phyloP scores from a whole-genome alignment of 225 moss, liverwort and hornwort genomes.

The Polytrichum formosum region DNA sequence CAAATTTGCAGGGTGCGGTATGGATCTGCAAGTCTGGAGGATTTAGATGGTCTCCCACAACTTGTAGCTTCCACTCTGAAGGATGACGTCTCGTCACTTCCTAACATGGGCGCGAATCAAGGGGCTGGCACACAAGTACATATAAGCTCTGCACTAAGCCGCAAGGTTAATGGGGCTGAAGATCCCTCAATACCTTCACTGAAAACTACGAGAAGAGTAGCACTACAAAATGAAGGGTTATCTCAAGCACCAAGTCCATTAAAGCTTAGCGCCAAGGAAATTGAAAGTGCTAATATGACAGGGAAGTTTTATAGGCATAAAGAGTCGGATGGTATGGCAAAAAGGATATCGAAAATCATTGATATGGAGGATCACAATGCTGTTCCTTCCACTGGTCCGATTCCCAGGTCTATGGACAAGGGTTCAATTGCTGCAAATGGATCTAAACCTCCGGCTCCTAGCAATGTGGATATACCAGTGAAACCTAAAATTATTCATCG shows the following conservation, averaged over 20 bases:
- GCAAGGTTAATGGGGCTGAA: conserved; percentile 18
- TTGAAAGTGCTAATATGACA: conserved; percentile 24
- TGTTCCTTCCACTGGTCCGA: conserved; percentile 24
- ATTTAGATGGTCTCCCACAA: conserved; percentile 50
- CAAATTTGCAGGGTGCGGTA: conserved; percentile 47
- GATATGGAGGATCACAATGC: conserved; percentile 38
- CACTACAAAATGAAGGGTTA: conserved; percentile 15
- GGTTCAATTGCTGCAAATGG: conserved; percentile 16
- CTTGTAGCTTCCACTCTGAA: conserved; percentile 32
- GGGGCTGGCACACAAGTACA: conserved; percentile 22
- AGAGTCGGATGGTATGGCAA: conserved; percentile 41
- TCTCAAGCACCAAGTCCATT: conserved; percentile 21
- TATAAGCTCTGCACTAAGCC: conserved; percentile 29
- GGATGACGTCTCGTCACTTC: conserved; percentile 35
- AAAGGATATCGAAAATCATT: conserved; percentile 44
- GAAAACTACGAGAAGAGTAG: neutral
- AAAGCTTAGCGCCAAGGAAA: conserved; percentile 32
- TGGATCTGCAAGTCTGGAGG: conserved; percentile 54
- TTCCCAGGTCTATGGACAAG: conserved; percentile 27
- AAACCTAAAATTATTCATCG: conserved; percentile 12
- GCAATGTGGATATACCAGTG: neutral
- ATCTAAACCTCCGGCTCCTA: conserved; percentile 14
- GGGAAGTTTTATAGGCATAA: conserved; percentile 30
- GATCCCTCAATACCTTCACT: conserved; percentile 22
- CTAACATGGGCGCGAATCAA: conserved; percentile 16